Conservation (phyloP, 2,329 filamentous ascomycete species). For the Ascocoryne sarcoides region DNA sequence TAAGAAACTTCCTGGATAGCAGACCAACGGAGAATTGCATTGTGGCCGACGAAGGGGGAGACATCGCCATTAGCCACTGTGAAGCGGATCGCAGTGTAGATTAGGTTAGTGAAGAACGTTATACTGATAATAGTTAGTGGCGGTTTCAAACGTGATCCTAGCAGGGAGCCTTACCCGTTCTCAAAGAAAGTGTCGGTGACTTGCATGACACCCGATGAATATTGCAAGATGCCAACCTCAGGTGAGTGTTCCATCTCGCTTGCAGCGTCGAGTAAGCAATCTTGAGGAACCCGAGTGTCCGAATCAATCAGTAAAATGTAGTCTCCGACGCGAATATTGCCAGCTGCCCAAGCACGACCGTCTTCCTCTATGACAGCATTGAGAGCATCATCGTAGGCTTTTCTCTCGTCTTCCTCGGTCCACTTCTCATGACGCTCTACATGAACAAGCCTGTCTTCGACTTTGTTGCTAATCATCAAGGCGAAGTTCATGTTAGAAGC, state of each 20-base stretch:
- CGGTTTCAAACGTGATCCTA: too few species aligned
- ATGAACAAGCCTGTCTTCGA: slow-evolving; percentile 37
- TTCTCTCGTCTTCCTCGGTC: slow-evolving; percentile 33
- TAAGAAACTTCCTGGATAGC: slow-evolving; percentile 51
- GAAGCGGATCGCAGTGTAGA: slow-evolving; percentile 66
- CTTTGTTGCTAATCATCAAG: slow-evolving; percentile 19
- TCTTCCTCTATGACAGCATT: slow-evolving; percentile 39
- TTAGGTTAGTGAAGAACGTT: slow-evolving; percentile 71
- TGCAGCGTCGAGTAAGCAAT: slow-evolving; percentile 33
- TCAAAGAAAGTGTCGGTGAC: slow-evolving; percentile 66
- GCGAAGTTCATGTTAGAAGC: slow-evolving; percentile 71
- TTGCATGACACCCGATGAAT: slow-evolving; percentile 69
- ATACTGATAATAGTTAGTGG: slow-evolving; percentile 32
- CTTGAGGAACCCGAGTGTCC: slow-evolving; percentile 46
- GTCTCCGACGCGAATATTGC: slow-evolving; percentile 52
- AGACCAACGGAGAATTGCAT: slow-evolving; percentile 64
- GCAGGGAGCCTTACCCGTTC: slow-evolving; percentile 38
- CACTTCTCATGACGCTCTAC: slow-evolving; percentile 11
- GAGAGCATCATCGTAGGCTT: slow-evolving; percentile 39
- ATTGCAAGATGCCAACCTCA: slow-evolving; percentile 64
- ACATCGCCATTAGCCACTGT: slow-evolving; percentile 63
- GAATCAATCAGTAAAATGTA: slow-evolving; percentile 61
- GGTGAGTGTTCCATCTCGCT: slow-evolving; percentile 63
- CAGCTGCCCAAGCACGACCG: slow-evolving; percentile 48
- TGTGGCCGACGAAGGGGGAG: slow-evolving; percentile 60